These are phyloP conservation scores for Bruguiera hainesii DNA, from an alignment of 441 rosid genomes.

Conservation along the genomic window DNA sequence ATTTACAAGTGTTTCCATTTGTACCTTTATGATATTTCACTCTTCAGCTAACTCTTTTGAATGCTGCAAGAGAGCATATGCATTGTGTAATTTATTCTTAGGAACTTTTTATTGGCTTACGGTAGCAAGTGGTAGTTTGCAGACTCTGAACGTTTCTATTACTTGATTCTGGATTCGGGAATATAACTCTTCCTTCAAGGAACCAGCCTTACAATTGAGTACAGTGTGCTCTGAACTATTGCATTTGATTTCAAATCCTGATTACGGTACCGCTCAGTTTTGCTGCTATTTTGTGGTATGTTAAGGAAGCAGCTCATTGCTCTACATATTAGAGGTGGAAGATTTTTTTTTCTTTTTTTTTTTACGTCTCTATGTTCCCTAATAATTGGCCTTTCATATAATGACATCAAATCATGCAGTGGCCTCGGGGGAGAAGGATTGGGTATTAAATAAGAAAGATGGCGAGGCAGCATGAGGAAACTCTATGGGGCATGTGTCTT, in stretches of 20 bases:
- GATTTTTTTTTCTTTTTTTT: too few relatives aligned
- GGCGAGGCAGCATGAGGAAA: constrained; percentile 47
- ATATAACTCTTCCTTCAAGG: neutral
- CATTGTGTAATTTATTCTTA: neutral
- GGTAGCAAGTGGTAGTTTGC: neutral
- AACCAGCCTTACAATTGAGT: neutral
- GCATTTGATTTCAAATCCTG: too few relatives aligned
- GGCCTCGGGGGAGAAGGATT: constrained; percentile 42
- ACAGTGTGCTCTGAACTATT: neutral
- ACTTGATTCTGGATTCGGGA: neutral
- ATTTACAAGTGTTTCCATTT: neutral
- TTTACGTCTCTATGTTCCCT: too few relatives aligned
- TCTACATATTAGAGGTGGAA: too few relatives aligned
- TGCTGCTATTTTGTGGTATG: too few relatives aligned
- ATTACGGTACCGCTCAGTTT: too few relatives aligned
- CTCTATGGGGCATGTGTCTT: constrained; percentile 14
- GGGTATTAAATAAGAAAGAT: constrained; percentile 54
- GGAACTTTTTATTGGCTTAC: neutral
- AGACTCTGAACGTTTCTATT: neutral
- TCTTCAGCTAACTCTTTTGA: neutral
- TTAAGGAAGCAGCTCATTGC: too few relatives aligned
- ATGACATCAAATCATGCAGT: too few relatives aligned
- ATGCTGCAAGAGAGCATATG: neutral
- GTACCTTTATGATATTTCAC: neutral
- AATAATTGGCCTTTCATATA: too few relatives aligned